Evolutionary conservation across 1,139 yeast genomes (phyloP).

Genomic region (Petasospora fabianii): DNA sequence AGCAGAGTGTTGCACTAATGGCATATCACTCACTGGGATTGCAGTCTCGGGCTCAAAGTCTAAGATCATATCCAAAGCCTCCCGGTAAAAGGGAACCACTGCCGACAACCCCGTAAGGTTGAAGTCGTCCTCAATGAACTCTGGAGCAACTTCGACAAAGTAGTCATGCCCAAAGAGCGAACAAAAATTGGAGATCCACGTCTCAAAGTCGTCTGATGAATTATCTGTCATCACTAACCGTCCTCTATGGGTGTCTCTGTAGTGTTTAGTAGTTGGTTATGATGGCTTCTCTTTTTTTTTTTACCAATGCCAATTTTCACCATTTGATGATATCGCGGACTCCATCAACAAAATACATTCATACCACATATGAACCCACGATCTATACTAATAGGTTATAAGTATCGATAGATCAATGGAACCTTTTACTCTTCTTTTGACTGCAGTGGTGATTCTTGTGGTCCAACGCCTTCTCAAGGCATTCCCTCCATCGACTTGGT

Average conservation of each 20-base stretch:
- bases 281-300: neutral
- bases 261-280: no score
- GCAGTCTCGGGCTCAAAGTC: conserved; percentile 60
- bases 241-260: no score
- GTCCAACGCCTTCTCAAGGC: conserved; percentile 8
- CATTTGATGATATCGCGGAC: neutral
- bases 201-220: conserved; percentile 56
- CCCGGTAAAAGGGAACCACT: conserved; percentile 86
- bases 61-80: conserved; percentile 84
- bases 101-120: conserved; percentile 85
- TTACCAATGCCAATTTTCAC: neutral
- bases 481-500: conserved; percentile 10
- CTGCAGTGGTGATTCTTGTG: conserved; percentile 4
- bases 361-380: no score
- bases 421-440: conserved; percentile 9
- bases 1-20: conserved; percentile 83
- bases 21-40: conserved; percentile 61
- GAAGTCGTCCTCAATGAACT: conserved; percentile 94
- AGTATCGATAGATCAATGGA: no score
- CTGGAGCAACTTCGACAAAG: conserved; percentile 89
- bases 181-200: conserved; percentile 92
- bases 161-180: conserved; percentile 87
- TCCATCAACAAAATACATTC: neutral
- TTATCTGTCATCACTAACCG: conserved; percentile 20
- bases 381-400: no score